Evolutionary conservation across 768 basidiomycete species (phyloP).

Genomic region (Strobilomyces echinocephalus): DNA sequence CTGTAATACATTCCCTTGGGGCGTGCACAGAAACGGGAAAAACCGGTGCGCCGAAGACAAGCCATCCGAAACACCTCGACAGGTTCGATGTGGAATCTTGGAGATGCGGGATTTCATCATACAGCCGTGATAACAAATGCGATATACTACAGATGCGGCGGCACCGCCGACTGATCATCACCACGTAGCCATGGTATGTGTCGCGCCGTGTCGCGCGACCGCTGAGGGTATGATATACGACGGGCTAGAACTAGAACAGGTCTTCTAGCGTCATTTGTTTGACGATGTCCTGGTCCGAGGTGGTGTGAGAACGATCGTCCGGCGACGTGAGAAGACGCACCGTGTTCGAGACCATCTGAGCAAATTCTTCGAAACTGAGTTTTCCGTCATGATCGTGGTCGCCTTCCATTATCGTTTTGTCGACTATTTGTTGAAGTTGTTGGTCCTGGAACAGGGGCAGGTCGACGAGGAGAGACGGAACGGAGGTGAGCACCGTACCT

Average conservation of each 20-base stretch:
- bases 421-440: constrained; percentile 98
- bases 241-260: constrained; percentile 72
- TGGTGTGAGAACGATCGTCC: constrained; percentile 6
- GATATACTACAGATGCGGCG: constrained; percentile 20
- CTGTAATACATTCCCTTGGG: background rate
- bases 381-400: constrained; percentile 98
- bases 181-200: constrained; percentile 17
- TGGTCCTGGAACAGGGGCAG: constrained; percentile 60
- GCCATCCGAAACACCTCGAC: background rate
- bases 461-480: background rate
- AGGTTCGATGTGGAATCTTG: constrained; percentile 5
- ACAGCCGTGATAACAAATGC: constrained; percentile 17
- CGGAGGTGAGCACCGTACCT: constrained; percentile 45
- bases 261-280: constrained; percentile 99
- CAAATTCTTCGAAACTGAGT: constrained; percentile 95
- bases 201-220: constrained; percentile 2
- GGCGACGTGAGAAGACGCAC: constrained; percentile 38
- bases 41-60: background rate
- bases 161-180: constrained; percentile 10
- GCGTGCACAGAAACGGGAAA: background rate
- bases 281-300: constrained; percentile 74
- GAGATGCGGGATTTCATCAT: constrained; percentile 11
- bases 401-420: constrained; percentile 99
- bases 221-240: constrained; percentile 19
- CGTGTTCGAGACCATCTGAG: constrained; percentile 94